Evolutionary conservation across 345 rosid species (phyloP).

Genomic region (Dimocarpus longan): DNA sequence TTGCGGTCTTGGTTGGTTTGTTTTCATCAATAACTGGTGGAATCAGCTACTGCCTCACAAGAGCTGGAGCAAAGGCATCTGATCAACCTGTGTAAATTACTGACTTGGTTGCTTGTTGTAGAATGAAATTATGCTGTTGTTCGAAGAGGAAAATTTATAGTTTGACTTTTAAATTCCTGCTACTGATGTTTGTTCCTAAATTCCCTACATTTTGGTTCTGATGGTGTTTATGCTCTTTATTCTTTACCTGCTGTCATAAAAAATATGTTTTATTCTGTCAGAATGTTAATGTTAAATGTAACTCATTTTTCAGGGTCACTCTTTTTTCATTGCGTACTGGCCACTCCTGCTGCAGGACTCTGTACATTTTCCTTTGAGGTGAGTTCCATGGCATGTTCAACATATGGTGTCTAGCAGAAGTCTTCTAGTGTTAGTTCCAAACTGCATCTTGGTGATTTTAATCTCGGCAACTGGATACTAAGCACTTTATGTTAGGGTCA

Average conservation of each 20-base stretch:
- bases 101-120: slow-evolving; percentile 9
- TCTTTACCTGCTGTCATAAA: not conserved
- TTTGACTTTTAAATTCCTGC: not conserved
- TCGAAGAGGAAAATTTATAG: not conserved
- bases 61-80: slow-evolving; percentile 80
- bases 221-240: not conserved
- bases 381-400: slow-evolving; percentile 23
- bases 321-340: slow-evolving; percentile 72
- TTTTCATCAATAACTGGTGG: slow-evolving; percentile 84
- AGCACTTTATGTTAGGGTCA: not conserved
- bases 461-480: not conserved
- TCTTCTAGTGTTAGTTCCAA: slow-evolving; percentile 3
- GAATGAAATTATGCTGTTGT: not conserved
- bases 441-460: not conserved
- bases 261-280: not conserved
- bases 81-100: slow-evolving; percentile 80
- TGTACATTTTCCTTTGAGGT: slow-evolving; percentile 76
- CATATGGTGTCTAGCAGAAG: slow-evolving; percentile 1
- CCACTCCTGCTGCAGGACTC: slow-evolving; percentile 74
- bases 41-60: slow-evolving; percentile 73
- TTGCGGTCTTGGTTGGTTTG: slow-evolving; percentile 61
- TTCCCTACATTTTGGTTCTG: slow-evolving; percentile 3
- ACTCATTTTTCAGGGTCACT: slow-evolving; percentile 58
- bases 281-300: slow-evolving; percentile 5
- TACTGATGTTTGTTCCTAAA: not conserved